phyloP scores from a whole-genome alignment of 1,284 basidiomycete genomes.

The Malassezia caprae region DNA sequence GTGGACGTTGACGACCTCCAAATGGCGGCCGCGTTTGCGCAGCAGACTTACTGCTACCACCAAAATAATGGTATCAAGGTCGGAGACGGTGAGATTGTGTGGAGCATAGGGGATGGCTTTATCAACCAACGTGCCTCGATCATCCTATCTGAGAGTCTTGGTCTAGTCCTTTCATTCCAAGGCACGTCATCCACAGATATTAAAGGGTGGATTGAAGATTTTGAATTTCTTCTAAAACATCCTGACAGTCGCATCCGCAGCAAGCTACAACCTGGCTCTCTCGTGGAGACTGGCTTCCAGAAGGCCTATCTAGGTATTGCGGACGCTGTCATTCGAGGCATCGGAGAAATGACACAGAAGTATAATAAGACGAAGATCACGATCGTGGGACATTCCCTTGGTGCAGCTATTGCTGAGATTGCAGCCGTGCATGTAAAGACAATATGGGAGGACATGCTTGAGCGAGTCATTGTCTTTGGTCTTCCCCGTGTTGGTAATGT shows the following conservation, averaged over 20 bases:
- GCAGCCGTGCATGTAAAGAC: slow-evolving; percentile 11
- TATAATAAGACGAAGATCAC: slow-evolving; percentile 8
- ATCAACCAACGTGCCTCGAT: slow-evolving; percentile 14
- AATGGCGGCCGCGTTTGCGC: slow-evolving; percentile 3
- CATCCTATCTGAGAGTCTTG: slow-evolving; percentile 11
- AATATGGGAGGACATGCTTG: slow-evolving; percentile 17
- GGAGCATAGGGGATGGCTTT: slow-evolving; percentile 7
- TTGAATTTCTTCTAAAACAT: not conserved
- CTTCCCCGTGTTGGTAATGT: slow-evolving; percentile 20
- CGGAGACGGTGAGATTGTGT: slow-evolving; percentile 14
- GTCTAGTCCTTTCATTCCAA: slow-evolving; percentile 6
- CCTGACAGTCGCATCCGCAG: slow-evolving; percentile 2
- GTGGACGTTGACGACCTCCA: not conserved
- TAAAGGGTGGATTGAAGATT: not conserved
- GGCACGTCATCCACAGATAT: slow-evolving; percentile 6
- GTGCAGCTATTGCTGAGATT: slow-evolving; percentile 11
- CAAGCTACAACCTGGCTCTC: not conserved
- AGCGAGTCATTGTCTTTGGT: slow-evolving; percentile 10
- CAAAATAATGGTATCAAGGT: not conserved
- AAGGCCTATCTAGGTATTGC: slow-evolving; percentile 6
- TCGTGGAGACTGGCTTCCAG: slow-evolving; percentile 6
- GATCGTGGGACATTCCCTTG: slow-evolving; percentile 14
- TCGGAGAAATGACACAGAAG: not conserved
- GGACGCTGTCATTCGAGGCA: slow-evolving; percentile 3
- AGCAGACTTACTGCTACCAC: slow-evolving; percentile 13